Conservation (phyloP, 495 filamentous ascomycete genomes). For the Neurospora sp. region DNA sequence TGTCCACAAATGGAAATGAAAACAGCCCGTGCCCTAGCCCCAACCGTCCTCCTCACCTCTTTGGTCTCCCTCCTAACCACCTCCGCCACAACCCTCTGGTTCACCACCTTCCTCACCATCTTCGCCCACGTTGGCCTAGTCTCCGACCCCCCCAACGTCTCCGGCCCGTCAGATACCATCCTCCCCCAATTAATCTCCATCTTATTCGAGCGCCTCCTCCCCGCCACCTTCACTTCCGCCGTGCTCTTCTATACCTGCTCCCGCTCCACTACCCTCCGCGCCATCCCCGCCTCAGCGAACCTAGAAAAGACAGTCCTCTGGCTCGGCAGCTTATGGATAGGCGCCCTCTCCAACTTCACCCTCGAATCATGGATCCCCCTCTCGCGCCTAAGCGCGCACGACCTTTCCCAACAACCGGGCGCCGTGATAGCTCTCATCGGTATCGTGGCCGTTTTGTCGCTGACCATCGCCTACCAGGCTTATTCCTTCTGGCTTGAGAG, state of each 20-base stretch:
- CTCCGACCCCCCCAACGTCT: conserved; percentile 54
- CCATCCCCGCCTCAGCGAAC: conserved; percentile 51
- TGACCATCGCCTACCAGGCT: conserved; percentile 53
- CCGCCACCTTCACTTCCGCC: conserved; percentile 64
- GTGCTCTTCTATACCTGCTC: conserved; percentile 59
- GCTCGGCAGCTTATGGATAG: conserved; percentile 59
- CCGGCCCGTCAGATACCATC: conserved; percentile 30
- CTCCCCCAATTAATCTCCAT: conserved; percentile 48
- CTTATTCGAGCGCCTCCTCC: conserved; percentile 61
- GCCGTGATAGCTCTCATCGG: conserved; percentile 53
- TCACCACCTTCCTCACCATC: conserved; percentile 56
- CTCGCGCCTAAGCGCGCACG: conserved; percentile 61
- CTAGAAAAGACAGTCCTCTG: conserved; percentile 68
- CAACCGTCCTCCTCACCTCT: conserved; percentile 56
- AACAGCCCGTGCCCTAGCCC: conserved; percentile 32
- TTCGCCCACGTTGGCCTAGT: conserved; percentile 73
- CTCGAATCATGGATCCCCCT: conserved; percentile 69
- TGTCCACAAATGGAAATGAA: neutral
- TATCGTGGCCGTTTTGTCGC: neutral
- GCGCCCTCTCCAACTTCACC: conserved; percentile 73
- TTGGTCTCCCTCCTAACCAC: conserved; percentile 60
- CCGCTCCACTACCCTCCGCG: conserved; percentile 35
- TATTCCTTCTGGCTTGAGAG: conserved; percentile 65
- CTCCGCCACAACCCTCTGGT: conserved; percentile 60
- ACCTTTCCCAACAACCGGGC: conserved; percentile 68